These are phyloP conservation scores for Annulohypoxylon moriforme DNA, from an alignment of 495 filamentous ascomycete species.

Conservation along the genomic window DNA sequence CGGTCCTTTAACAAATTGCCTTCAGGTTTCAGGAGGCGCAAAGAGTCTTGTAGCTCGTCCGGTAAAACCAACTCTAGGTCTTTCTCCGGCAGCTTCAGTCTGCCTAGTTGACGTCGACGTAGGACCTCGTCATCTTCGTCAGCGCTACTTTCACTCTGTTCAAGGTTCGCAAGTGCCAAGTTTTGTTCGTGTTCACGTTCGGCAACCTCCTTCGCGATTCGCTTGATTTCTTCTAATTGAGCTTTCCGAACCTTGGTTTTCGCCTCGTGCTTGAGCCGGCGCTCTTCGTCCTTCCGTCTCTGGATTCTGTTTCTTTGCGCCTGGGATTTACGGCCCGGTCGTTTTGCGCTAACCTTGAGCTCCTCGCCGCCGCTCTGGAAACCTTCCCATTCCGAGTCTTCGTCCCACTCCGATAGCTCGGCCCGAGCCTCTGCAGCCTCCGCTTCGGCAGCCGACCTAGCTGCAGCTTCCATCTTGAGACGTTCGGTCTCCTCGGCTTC, in stretches of 20 bases:
- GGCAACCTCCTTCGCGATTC: conserved; percentile 71
- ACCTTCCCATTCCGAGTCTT: conserved; percentile 90
- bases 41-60: conserved; percentile 92
- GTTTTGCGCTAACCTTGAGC: conserved; percentile 74
- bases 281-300: conserved; percentile 86
- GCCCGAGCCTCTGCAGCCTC: conserved; percentile 73
- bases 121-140: conserved; percentile 72
- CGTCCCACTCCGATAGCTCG: conserved; percentile 76
- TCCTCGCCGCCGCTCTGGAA: conserved; percentile 73
- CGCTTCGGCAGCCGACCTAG: conserved; percentile 68
- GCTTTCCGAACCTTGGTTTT: conserved; percentile 74
- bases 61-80: conserved; percentile 88
- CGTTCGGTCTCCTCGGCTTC: conserved; percentile 72
- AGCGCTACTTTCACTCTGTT: conserved; percentile 55
- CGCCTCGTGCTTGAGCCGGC: conserved; percentile 73
- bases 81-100: conserved; percentile 78
- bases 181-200: conserved; percentile 63
- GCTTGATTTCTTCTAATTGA: conserved; percentile 72
- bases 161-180: conserved; percentile 51
- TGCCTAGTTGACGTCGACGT: conserved; percentile 81
- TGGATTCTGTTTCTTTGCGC: conserved; percentile 87
- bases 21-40: conserved; percentile 90
- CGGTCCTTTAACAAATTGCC: conserved; percentile 92
- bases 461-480: conserved; percentile 62
- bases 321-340: conserved; percentile 83